phyloP scores from a whole-genome alignment of 345 rosid species.

The Bretschneidera sinensis region DNA sequence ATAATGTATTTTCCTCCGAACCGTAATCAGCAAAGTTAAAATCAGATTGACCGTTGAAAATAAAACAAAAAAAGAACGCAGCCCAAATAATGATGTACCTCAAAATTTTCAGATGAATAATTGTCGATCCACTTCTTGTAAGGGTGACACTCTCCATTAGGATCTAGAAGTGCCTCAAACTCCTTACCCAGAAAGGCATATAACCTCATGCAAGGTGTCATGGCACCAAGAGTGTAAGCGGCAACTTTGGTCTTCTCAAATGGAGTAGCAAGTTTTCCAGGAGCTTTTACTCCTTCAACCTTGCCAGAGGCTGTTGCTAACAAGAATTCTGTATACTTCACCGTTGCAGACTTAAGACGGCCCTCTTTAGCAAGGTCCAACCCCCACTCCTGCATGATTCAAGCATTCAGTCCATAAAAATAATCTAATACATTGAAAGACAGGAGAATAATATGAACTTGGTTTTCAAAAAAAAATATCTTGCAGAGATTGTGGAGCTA shows the following conservation, averaged over 20 bases:
- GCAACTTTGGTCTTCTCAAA: constrained; percentile 97
- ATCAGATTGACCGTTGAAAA: constrained; percentile 12
- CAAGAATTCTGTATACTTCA: constrained; percentile 77
- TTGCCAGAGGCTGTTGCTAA: constrained; percentile 95
- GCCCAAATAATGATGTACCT: constrained; percentile 42
- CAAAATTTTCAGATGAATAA: constrained; percentile 71
- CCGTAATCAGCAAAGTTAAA: constrained; percentile 13
- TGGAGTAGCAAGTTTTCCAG: constrained; percentile 90
- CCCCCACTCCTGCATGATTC: constrained; percentile 76
- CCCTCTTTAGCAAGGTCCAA: constrained; percentile 51
- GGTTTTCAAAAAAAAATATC: no score
- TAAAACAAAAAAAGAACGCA: constrained; percentile 8
- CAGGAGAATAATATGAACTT: no score
- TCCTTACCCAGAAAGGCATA: constrained; percentile 85
- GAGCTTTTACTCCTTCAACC: constrained; percentile 88
- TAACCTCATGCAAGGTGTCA: constrained; percentile 94
- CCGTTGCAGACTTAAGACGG: constrained; percentile 56
- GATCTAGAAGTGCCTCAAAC: constrained; percentile 46
- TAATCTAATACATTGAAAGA: no score
- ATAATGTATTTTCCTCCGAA: constrained; percentile 20
- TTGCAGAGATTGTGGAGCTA: background rate
- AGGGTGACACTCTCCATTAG: constrained; percentile 46
- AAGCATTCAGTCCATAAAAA: constrained; percentile 21
- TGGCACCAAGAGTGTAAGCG: constrained; percentile 91
- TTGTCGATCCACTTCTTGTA: constrained; percentile 86